Evolutionary conservation across 1,284 basidiomycete genomes (phyloP), one percentile per base, ranked within the genome.

Genomic region (Marasmius sp.): DNA sequence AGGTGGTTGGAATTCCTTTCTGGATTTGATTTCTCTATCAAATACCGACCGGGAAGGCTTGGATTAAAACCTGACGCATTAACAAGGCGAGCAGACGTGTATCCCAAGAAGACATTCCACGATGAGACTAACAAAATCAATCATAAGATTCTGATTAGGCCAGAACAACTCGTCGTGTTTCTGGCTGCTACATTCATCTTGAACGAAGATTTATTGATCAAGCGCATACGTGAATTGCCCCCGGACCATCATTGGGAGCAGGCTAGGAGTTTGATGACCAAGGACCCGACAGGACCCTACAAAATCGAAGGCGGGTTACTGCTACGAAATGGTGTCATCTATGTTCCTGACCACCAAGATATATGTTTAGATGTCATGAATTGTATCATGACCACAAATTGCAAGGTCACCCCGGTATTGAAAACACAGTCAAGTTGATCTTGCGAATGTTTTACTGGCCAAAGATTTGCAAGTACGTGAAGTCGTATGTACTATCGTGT

Each of bases 341-440:
- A 62, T 41, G 62, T 67, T 5, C 67, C 59, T 1, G 16, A 60
- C 3, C 14, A 39, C 22, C 10, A 52, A 11, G 36, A 50, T 22
- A 39, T 66, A 14, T 1, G 57, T 36, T 12, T 47, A 2, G 11
- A 34, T 38, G 43, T 62, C 36, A 58, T 60, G 4, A 2, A 48
- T 39, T 20, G n/a, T 11, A 61, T 43, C 61, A 66, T 57, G 61
- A 66, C 51, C 56, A 61, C 20, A 56, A 55, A 14, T 33, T 62
- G 8, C 6, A 54, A 64, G 64, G 78, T 7, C 78, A 80, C 64
- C 72, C 67, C 11, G 77, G 78, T 4, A 59, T 63, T 16, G 54
- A 56, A 9, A 76, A 74, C 60, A 79, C 75, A 1, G 36, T 62
- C 8, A 60, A 68, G 58, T 43, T 66, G 10, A 57, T 72, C 9